Conservation (phyloP, 23 red algal species). For the Pyropia yezoensis region DNA sequence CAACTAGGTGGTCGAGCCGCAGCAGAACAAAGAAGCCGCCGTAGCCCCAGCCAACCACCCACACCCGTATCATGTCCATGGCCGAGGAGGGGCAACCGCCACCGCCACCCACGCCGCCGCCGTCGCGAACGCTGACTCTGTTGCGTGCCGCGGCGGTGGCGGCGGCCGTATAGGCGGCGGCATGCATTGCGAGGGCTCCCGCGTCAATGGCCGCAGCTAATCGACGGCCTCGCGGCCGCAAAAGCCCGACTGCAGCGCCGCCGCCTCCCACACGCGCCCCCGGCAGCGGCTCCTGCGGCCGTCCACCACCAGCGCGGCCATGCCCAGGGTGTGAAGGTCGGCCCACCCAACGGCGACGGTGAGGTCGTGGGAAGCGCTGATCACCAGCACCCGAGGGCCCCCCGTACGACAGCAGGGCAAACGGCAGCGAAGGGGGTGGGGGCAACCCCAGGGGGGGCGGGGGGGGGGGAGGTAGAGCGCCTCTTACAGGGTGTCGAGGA, state of each 20-base stretch:
- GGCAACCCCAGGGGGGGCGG: not conserved
- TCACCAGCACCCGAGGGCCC: conserved; percentile 20
- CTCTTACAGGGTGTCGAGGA: not conserved
- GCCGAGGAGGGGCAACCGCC: too few relatives aligned
- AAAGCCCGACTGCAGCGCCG: not conserved
- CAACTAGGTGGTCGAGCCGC: not conserved
- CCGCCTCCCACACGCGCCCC: conserved; percentile 7
- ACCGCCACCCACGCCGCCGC: too few relatives aligned
- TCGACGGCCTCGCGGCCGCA: conserved; percentile 3
- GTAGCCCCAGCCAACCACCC: conserved; percentile 22
- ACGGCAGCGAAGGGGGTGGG: not conserved
- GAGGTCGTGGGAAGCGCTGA: not conserved
- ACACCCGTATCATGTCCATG: not conserved
- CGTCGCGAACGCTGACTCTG: too few relatives aligned
- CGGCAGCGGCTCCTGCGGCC: not conserved
- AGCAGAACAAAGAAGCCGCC: conserved; percentile 9
- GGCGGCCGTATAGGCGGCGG: not conserved
- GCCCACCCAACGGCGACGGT: not conserved
- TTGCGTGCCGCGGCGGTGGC: not conserved
- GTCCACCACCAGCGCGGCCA: conserved; percentile 9
- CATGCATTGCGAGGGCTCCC: too few relatives aligned
- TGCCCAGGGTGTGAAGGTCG: not conserved
- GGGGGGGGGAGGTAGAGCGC: conserved; percentile 1
- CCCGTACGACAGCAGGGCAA: conserved; percentile 15
- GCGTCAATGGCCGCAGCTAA: not conserved